Percentiles rank a stretch among this genome's conserved stretches.
Conservation (phyloP, 148 eudicot species). For the Spergularia marina region DNA sequence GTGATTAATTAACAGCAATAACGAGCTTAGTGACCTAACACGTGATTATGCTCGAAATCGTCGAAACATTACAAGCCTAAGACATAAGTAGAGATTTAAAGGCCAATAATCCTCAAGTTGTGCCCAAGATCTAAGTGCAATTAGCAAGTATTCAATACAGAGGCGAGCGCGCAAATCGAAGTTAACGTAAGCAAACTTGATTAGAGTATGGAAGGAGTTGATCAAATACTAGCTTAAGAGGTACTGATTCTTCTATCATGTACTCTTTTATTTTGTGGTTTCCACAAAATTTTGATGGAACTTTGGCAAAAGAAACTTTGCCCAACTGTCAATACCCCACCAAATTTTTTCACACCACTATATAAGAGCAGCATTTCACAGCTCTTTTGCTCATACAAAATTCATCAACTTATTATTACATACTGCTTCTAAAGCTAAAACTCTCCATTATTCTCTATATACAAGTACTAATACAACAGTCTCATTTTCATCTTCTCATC, state of each 20-base stretch:
- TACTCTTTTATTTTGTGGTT: conserved; percentile 38
- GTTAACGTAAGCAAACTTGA: not conserved
- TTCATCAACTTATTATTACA: conserved; percentile 14
- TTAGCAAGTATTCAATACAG: not conserved
- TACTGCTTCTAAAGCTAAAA: too few relatives aligned
- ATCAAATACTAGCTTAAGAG: not conserved
- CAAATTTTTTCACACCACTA: conserved; percentile 43
- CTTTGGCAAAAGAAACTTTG: conserved; percentile 17
- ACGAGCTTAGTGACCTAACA: conserved; percentile 19
- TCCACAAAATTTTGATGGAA: conserved; percentile 22
- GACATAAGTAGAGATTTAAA: not conserved
- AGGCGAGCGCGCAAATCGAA: not conserved
- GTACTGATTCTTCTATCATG: conserved; percentile 36
- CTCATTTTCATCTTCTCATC: not conserved
- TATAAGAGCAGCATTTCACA: conserved; percentile 42
- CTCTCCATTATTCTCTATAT: too few relatives aligned
- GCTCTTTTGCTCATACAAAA: conserved; percentile 42
- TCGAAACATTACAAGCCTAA: not conserved
- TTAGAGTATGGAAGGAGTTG: too few relatives aligned
- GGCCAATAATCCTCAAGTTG: conserved; percentile 16
- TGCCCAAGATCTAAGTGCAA: not conserved
- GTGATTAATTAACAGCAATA: conserved; percentile 8
- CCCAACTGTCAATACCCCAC: conserved; percentile 65
- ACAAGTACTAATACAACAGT: not conserved
- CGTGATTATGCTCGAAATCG: conserved; percentile 11